Evolutionary conservation across 2,329 filamentous ascomycete species (phyloP).

Genomic region (Torrubiella hemipterigena): DNA sequence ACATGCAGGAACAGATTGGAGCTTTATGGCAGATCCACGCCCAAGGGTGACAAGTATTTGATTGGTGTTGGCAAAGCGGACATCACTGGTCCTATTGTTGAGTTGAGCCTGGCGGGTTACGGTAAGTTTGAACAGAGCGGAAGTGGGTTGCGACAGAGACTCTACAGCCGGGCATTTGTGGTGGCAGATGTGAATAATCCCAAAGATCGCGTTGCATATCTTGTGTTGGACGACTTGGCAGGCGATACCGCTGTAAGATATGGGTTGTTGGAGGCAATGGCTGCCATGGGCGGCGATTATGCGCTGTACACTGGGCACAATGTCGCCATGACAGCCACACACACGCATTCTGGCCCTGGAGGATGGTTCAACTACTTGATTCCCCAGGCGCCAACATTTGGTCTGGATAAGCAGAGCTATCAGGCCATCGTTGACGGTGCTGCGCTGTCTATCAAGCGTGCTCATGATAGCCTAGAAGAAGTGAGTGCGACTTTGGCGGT

Average conservation of each 20-base stretch:
- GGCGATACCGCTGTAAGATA: slow-evolving; percentile 81
- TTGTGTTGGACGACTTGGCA: slow-evolving; percentile 76
- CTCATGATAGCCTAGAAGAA: slow-evolving; percentile 45
- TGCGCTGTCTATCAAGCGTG: slow-evolving; percentile 66
- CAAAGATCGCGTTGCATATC: slow-evolving; percentile 67
- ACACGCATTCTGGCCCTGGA: slow-evolving; percentile 83
- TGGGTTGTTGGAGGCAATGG: slow-evolving; percentile 67
- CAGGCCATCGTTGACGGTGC: slow-evolving; percentile 79
- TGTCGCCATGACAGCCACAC: slow-evolving; percentile 80
- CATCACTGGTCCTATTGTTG: slow-evolving; percentile 65
- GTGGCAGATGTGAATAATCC: slow-evolving; percentile 55
- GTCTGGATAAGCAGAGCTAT: slow-evolving; percentile 79
- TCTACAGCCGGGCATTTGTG: slow-evolving; percentile 85
- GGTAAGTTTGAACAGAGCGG: slow-evolving; percentile 75
- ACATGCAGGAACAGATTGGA: neutral
- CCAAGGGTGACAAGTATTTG: slow-evolving; percentile 26
- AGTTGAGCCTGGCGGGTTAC: slow-evolving; percentile 87
- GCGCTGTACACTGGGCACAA: slow-evolving; percentile 67
- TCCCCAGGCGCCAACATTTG: slow-evolving; percentile 78
- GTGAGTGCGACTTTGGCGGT: slow-evolving; percentile 16
- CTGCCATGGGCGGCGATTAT: slow-evolving; percentile 58
- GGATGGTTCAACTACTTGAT: slow-evolving; percentile 92
- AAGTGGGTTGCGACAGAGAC: slow-evolving; percentile 70
- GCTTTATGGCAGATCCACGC: neutral
- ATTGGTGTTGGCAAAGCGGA: slow-evolving; percentile 45